These are phyloP conservation scores for Exophiala calicioides DNA, from an alignment of 2,329 filamentous ascomycete species.

Conservation along the genomic window DNA sequence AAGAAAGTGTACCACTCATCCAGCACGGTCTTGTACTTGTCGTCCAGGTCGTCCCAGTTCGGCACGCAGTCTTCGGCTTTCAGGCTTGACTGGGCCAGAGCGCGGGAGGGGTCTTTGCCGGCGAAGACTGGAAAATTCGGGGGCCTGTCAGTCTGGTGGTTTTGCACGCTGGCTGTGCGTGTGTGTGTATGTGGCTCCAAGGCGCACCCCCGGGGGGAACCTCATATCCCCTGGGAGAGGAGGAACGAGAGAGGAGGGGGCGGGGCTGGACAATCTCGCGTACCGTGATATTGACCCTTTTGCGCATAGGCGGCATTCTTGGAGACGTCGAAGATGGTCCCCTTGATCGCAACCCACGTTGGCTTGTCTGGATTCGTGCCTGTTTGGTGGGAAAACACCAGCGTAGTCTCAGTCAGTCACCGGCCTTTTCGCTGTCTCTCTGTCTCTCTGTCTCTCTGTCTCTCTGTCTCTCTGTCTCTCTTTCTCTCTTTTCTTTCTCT, in stretches of 20 bases:
- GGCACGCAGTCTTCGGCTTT: constrained; percentile 79
- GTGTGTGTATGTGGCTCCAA: too few relatives aligned
- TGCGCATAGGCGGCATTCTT: constrained; percentile 84
- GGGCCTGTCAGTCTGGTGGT: neutral
- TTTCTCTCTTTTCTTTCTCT: too few relatives aligned
- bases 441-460: too few relatives aligned
- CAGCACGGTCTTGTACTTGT: constrained; percentile 81
- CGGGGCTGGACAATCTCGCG: too few relatives aligned
- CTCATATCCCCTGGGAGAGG: too few relatives aligned
- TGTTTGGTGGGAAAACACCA: constrained; percentile 27
- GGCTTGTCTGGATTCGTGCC: constrained; percentile 49
- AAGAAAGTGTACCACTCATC: constrained; percentile 97
- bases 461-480: too few relatives aligned
- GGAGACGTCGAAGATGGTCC: constrained; percentile 90
- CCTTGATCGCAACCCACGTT: constrained; percentile 69
- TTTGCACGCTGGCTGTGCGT: too few relatives aligned
- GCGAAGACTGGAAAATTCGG: constrained; percentile 98
- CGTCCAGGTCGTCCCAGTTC: constrained; percentile 79
- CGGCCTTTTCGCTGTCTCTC: too few relatives aligned
- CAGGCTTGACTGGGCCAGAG: constrained; percentile 80
- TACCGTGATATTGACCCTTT: constrained; percentile 83
- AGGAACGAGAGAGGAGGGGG: neutral
- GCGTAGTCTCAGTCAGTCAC: constrained; percentile 15
- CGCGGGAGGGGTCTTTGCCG: constrained; percentile 93
- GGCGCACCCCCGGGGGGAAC: too few relatives aligned